A percentile compares a stretch with the other conserved stretches of the same genome.
Evolutionary conservation across 768 basidiomycete genomes (phyloP).

Genomic region (Mycena epipterygia): DNA sequence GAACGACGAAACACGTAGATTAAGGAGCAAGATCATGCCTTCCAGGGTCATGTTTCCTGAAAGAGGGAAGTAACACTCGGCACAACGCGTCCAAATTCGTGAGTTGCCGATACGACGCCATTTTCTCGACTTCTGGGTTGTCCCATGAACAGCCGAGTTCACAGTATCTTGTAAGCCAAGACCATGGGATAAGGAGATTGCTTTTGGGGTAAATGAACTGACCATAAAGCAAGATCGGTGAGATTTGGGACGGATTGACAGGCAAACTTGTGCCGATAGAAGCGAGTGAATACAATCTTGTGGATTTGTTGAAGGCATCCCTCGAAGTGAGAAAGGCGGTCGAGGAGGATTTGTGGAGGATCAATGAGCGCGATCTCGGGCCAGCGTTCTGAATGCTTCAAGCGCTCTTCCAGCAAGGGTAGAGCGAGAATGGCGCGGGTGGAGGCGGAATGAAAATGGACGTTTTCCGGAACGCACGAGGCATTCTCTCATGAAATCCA

Average conservation of each 20-base stretch:
- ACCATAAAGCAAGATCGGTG: neutral
- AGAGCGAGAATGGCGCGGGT: neutral
- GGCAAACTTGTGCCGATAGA: too few species aligned
- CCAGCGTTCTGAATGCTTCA: slow-evolving; percentile 11
- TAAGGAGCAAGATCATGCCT: neutral
- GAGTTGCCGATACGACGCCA: slow-evolving; percentile 2
- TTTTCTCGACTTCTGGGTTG: neutral
- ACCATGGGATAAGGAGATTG: slow-evolving; percentile 5
- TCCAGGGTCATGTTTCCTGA: neutral
- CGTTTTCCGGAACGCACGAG: slow-evolving; percentile 2
- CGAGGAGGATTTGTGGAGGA: neutral
- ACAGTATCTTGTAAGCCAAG: slow-evolving; percentile 20
- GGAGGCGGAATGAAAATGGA: slow-evolving; percentile 9
- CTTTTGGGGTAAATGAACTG: neutral
- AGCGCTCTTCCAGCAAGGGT: neutral
- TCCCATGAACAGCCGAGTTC: neutral
- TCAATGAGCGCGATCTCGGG: neutral
- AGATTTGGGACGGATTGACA: neutral
- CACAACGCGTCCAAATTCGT: neutral
- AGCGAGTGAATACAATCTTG: neutral
- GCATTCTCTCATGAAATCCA: slow-evolving; percentile 2
- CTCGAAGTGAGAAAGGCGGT: neutral
- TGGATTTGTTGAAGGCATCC: neutral
- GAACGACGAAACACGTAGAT: slow-evolving; percentile 2
- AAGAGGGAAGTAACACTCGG: neutral